These are phyloP conservation scores for Mesembryanthemum crystallinum DNA, from an alignment of 148 eudicot genomes.

Conservation along the genomic window DNA sequence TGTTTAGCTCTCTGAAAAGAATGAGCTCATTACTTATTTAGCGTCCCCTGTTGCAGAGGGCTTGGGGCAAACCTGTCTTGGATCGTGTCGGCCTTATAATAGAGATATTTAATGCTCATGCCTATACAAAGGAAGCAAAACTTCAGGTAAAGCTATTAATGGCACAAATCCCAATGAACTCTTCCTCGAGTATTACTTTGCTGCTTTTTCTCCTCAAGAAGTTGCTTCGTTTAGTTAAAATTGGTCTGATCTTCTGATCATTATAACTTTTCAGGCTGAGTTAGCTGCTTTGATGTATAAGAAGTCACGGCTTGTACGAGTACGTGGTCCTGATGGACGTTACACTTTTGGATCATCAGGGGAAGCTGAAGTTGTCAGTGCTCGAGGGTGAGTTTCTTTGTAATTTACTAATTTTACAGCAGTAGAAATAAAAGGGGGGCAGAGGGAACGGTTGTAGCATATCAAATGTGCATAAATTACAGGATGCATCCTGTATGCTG, in stretches of 20 bases:
- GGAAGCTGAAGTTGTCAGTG: conserved; percentile 98
- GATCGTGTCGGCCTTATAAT: conserved; percentile 93
- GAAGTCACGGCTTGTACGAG: conserved; percentile 81
- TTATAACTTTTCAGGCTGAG: conserved; percentile 61
- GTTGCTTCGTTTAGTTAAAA: neutral
- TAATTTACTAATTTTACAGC: neutral
- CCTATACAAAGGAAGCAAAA: conserved; percentile 91
- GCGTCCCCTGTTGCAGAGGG: conserved; percentile 45
- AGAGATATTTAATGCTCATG: conserved; percentile 95
- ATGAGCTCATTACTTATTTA: conserved; percentile 5
- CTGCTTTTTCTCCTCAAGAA: neutral
- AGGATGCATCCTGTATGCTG: neutral
- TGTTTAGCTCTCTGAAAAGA: neutral
- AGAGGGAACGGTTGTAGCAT: conserved; percentile 15
- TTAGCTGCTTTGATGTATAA: conserved; percentile 94
- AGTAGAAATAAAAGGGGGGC: too few relatives aligned
- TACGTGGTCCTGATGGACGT: conserved; percentile 74
- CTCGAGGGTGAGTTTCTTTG: conserved; percentile 71
- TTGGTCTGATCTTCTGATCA: conserved; percentile 1
- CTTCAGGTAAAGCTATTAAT: conserved; percentile 58
- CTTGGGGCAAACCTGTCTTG: conserved; percentile 83
- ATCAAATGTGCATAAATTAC: neutral
- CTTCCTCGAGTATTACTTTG: neutral
- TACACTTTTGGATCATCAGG: conserved; percentile 76
- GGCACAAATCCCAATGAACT: too few relatives aligned